Percentiles rank a stretch among this genome's conserved stretches.
Conservation (phyloP, 106 monocot species). For the Amphibolis antarctica region DNA sequence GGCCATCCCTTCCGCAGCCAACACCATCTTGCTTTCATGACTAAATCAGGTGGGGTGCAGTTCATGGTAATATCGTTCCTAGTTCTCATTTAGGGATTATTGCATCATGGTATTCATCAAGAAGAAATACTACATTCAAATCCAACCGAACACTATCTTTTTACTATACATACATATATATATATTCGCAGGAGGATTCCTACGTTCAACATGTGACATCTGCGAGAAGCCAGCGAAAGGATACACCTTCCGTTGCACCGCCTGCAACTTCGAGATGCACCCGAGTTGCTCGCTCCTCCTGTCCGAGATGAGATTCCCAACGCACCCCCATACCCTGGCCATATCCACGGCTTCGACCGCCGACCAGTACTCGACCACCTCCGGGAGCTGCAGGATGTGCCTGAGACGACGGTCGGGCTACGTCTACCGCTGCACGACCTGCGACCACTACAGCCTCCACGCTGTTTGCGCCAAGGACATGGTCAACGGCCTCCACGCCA, state of each 20-base stretch:
- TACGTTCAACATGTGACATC: slow-evolving; percentile 39
- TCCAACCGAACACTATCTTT: no score
- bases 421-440: slow-evolving; percentile 32
- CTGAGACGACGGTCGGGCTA: slow-evolving; percentile 28
- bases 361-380: slow-evolving; percentile 7
- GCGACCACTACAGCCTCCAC: slow-evolving; percentile 32
- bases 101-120: no score
- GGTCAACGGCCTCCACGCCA: slow-evolving; percentile 48
- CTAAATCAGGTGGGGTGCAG: slow-evolving; percentile 18
- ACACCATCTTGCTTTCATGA: slow-evolving; percentile 45
- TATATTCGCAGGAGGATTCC: slow-evolving; percentile 17
- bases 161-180: no score
- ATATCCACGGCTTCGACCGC: slow-evolving; percentile 4
- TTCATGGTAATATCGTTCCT: not conserved
- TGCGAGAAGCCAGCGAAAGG: slow-evolving; percentile 49
- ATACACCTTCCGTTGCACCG: slow-evolving; percentile 36
- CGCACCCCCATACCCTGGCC: slow-evolving; percentile 31
- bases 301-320: slow-evolving; percentile 34
- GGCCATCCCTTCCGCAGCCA: slow-evolving; percentile 35
- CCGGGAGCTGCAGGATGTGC: slow-evolving; percentile 14
- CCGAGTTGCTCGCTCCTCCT: slow-evolving; percentile 48
- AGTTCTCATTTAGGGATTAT: no score
- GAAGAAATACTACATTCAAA: no score
- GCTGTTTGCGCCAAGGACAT: slow-evolving; percentile 42
- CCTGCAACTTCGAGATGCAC: slow-evolving; percentile 59